A percentile compares a stretch with the other conserved stretches of the same genome.
phyloP scores from a whole-genome alignment of 139 green algal genomes.

The Chloropicon primus region DNA sequence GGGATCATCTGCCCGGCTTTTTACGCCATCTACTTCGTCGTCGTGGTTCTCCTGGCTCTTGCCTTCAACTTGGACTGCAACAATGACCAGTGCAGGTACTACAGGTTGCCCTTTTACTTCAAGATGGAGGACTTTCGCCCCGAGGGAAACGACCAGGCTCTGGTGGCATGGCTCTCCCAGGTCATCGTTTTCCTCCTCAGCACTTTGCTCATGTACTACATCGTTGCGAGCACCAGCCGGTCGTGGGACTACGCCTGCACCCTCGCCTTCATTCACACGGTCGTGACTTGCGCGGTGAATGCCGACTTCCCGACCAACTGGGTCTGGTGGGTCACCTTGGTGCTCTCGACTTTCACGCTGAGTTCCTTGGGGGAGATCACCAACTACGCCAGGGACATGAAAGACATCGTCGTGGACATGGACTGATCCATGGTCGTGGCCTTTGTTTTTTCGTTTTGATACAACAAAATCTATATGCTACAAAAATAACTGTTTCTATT shows the following conservation, averaged over 20 bases:
- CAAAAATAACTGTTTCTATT: no score
- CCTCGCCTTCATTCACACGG: slow-evolving; percentile 19
- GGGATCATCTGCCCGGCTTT: neutral
- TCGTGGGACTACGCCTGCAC: slow-evolving; percentile 33
- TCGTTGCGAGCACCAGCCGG: slow-evolving; percentile 12
- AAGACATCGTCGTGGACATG: slow-evolving; percentile 23
- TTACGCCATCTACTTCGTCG: neutral
- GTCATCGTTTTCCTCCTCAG: neutral
- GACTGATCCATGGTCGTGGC: no score
- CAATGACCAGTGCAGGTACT: neutral
- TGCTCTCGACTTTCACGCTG: slow-evolving; percentile 12
- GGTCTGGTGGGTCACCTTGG: slow-evolving; percentile 37
- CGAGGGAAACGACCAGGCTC: neutral
- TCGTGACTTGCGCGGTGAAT: slow-evolving; percentile 33
- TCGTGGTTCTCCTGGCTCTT: neutral
- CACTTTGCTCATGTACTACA: neutral
- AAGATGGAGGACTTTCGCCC: neutral
- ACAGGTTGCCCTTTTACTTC: neutral
- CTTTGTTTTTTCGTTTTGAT: no score
- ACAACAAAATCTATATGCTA: neutral
- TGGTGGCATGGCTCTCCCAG: neutral
- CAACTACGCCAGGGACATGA: slow-evolving; percentile 31
- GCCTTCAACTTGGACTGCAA: neutral
- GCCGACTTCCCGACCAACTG: slow-evolving; percentile 31
- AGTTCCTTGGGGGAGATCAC: slow-evolving; percentile 17